These are phyloP conservation scores for Pleurozium schreberi DNA, from an alignment of 225 moss, liverwort and hornwort species.

Conservation along the genomic window DNA sequence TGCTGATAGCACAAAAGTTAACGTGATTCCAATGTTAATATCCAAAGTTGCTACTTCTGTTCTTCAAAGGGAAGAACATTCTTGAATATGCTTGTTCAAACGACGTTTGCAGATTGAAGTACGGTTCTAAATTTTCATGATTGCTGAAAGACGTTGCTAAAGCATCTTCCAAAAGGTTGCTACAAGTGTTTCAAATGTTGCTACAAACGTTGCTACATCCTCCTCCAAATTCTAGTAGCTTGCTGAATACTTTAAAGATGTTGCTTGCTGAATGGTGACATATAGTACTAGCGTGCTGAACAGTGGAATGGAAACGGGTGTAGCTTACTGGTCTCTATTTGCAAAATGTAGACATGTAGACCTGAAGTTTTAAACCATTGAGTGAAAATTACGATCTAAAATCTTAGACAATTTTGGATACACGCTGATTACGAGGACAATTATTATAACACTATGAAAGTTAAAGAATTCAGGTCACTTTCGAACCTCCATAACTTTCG, in stretches of 20 bases:
- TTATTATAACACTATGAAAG: neutral
- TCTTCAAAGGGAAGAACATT: neutral
- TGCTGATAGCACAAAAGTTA: neutral
- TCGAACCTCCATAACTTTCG: neutral
- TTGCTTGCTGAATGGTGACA: neutral
- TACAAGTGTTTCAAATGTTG: neutral
- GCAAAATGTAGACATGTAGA: neutral
- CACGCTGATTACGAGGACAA: neutral
- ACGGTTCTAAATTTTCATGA: neutral
- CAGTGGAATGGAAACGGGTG: neutral
- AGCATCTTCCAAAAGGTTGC: neutral
- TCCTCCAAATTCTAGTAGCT: neutral
- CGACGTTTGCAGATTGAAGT: neutral
- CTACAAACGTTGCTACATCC: too few species aligned
- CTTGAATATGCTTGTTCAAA: neutral
- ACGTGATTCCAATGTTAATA: too few species aligned
- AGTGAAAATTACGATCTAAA: neutral
- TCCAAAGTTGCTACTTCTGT: neutral
- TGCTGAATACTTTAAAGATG: too few species aligned
- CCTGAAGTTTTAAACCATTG: neutral
- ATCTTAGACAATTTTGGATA: neutral
- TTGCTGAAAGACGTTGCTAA: neutral
- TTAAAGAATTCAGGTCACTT: neutral
- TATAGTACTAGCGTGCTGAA: neutral
- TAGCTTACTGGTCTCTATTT: neutral